Percentiles rank a stretch among this genome's conserved stretches.
Evolutionary conservation across 2,329 filamentous ascomycete genomes (phyloP).

Genomic region (Aureobasidium sp.): DNA sequence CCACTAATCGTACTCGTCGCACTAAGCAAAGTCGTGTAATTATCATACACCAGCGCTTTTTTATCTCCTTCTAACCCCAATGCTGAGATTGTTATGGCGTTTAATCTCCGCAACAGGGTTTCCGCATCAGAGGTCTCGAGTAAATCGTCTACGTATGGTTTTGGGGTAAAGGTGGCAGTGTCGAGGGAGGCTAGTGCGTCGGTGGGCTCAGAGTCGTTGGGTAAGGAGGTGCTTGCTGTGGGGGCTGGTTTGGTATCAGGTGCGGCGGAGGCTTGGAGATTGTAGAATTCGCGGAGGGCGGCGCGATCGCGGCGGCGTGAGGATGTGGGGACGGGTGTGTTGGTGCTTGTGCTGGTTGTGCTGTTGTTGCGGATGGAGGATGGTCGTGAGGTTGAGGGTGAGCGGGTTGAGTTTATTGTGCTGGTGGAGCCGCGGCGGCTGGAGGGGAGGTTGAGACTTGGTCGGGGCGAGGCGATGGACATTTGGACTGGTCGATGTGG

Average conservation of each 20-base stretch:
- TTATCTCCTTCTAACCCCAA: slow-evolving; percentile 82
- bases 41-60: slow-evolving; percentile 96
- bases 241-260: slow-evolving; percentile 23
- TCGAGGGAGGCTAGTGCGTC: background rate
- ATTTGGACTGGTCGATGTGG: background rate
- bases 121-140: slow-evolving; percentile 30
- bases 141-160: slow-evolving; percentile 58
- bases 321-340: background rate
- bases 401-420: slow-evolving; percentile 43
- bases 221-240: background rate
- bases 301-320: slow-evolving; percentile 61
- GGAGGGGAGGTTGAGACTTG: slow-evolving; percentile 51
- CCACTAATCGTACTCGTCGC: slow-evolving; percentile 88
- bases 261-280: slow-evolving; percentile 53
- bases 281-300: slow-evolving; percentile 91
- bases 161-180: slow-evolving; percentile 56
- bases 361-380: slow-evolving; percentile 18
- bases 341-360: background rate
- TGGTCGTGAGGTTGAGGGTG: slow-evolving; percentile 34
- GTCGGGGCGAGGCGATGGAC: slow-evolving; percentile 50
- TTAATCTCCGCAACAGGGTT: background rate
- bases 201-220: background rate
- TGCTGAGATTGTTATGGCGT: background rate
- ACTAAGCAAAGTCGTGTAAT: slow-evolving; percentile 94
- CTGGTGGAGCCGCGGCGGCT: slow-evolving; percentile 70